These are phyloP conservation scores for Arachnomyces sp. DNA, from an alignment of 2,329 filamentous ascomycete species.

Conservation along the genomic window DNA sequence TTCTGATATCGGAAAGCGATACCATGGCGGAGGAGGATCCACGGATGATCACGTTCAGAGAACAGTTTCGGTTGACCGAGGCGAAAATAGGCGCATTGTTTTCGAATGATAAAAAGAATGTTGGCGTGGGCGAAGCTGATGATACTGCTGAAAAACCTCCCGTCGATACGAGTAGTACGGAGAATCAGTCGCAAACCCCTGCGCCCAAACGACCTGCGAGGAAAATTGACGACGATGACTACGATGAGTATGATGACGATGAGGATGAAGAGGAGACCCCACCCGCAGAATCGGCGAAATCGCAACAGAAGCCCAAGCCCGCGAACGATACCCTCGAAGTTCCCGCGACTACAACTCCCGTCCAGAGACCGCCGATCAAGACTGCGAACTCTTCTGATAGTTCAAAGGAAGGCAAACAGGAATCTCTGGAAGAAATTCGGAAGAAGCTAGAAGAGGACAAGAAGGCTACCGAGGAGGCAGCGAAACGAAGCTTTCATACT, in stretches of 20 bases:
- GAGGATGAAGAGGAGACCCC: constrained; percentile 50
- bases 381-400: constrained; percentile 55
- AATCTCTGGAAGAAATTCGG: constrained; percentile 76
- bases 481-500: constrained; percentile 82
- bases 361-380: constrained; percentile 58
- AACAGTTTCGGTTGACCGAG: constrained; percentile 69
- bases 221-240: constrained; percentile 73
- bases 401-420: constrained; percentile 47
- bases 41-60: constrained; percentile 62
- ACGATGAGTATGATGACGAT: constrained; percentile 58
- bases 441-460: constrained; percentile 90
- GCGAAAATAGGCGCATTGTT: constrained; percentile 71
- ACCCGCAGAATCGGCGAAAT: constrained; percentile 27
- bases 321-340: constrained; percentile 45
- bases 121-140: constrained; percentile 30
- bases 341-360: constrained; percentile 58
- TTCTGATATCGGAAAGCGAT: constrained; percentile 43
- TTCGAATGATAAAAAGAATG: constrained; percentile 32
- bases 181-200: constrained; percentile 40
- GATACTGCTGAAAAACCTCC: constrained; percentile 41
- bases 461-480: constrained; percentile 80
- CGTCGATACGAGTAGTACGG: constrained; percentile 30
- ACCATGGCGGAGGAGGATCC: constrained; percentile 59
- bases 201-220: constrained; percentile 50
- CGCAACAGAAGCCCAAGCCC: constrained; percentile 46